Evolutionary conservation across 108 stramenopile species (phyloP).

Genomic region (Fragilariopsis cylindrus): DNA sequence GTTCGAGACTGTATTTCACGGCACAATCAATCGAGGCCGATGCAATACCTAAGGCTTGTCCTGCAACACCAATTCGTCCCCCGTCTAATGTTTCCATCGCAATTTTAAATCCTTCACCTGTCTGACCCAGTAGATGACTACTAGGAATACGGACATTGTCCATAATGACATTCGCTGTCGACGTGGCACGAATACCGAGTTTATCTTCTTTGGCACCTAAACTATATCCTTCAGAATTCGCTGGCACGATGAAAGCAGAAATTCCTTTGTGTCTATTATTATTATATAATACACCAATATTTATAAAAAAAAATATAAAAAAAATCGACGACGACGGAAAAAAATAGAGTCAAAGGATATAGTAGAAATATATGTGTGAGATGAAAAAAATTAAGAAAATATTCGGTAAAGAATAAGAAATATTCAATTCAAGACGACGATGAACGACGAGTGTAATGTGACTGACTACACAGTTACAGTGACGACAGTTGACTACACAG

Average conservation of each 20-base stretch:
- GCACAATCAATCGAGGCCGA: slow-evolving; percentile 95
- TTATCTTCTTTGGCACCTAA: slow-evolving; percentile 98
- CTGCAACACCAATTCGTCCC: slow-evolving; percentile 96
- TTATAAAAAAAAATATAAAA: background rate
- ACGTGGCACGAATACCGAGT: slow-evolving; percentile 94
- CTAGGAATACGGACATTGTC: slow-evolving; percentile 90
- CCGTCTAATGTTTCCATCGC: slow-evolving; percentile 96
- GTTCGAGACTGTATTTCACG: slow-evolving; percentile 90
- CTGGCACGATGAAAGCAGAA: slow-evolving; percentile 89
- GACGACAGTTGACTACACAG: background rate
- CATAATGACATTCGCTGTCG: slow-evolving; percentile 94
- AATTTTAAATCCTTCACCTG: slow-evolving; percentile 94
- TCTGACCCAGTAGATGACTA: slow-evolving; percentile 76
- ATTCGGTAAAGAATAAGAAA: too few relatives aligned
- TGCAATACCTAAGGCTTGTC: slow-evolving; percentile 93
- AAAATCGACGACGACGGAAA: background rate
- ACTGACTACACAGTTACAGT: too few relatives aligned
- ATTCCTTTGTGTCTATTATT: slow-evolving; percentile 89
- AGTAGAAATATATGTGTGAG: too few relatives aligned
- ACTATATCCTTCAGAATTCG: slow-evolving; percentile 83
- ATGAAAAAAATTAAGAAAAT: too few relatives aligned
- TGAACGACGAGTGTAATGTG: background rate
- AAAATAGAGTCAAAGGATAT: too few relatives aligned
- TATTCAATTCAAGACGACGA: background rate
- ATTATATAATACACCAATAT: too few relatives aligned